Evolutionary conservation across 1,284 basidiomycete genomes (phyloP).

Genomic region (Ganoderma meredithae): DNA sequence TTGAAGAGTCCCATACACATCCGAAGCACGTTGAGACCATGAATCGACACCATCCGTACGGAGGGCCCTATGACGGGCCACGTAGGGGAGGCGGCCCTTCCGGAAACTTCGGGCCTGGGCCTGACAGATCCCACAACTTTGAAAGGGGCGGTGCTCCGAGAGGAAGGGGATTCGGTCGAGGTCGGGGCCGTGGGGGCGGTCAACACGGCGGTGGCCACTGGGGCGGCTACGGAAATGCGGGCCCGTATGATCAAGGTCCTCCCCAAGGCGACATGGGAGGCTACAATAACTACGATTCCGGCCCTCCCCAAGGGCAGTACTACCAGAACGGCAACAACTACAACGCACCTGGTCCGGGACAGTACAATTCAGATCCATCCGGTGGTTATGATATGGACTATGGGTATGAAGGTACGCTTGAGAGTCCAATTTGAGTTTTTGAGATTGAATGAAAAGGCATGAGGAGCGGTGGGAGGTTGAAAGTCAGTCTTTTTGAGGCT

Average conservation of each 20-base stretch:
- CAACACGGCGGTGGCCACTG: constrained; percentile 44
- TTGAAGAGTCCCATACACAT: constrained; percentile 22
- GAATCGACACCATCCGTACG: constrained; percentile 91
- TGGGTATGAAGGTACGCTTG: constrained; percentile 83
- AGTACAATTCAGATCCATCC: constrained; percentile 52
- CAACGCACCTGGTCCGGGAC: constrained; percentile 48
- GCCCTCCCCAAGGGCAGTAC: constrained; percentile 63
- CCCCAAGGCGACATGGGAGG: constrained; percentile 64
- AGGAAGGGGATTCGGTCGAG: constrained; percentile 70
- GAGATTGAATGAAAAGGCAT: constrained; percentile 19
- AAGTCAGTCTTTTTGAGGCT: constrained; percentile 19
- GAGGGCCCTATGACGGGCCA: constrained; percentile 67
- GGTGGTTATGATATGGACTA: constrained; percentile 63
- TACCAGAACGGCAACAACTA: constrained; percentile 67
- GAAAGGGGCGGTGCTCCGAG: constrained; percentile 65
- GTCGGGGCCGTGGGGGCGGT: constrained; percentile 51
- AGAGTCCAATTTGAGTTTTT: constrained; percentile 43
- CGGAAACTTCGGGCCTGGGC: constrained; percentile 71
- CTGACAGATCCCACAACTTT: constrained; percentile 75
- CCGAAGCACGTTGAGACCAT: constrained; percentile 49
- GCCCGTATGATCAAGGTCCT: constrained; percentile 68
- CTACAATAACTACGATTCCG: constrained; percentile 72
- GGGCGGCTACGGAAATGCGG: constrained; percentile 58
- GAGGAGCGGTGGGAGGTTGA: constrained; percentile 14
- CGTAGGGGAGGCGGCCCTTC: constrained; percentile 74